A percentile compares a stretch with the other conserved stretches of the same genome.
phyloP scores from a whole-genome alignment of 768 basidiomycete genomes.

The Tubosaeta sp. region DNA sequence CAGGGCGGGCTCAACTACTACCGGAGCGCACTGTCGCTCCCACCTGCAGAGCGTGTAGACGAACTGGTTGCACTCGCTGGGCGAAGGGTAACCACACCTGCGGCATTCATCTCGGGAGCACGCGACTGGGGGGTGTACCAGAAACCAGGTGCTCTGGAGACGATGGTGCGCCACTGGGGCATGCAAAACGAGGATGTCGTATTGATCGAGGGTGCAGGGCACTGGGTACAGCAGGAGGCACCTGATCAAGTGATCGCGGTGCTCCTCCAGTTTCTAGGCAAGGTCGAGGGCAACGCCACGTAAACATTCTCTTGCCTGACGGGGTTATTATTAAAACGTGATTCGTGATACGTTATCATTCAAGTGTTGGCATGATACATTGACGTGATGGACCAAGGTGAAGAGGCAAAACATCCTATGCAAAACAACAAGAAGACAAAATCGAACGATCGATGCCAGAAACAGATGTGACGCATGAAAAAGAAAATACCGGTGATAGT shows the following conservation, averaged over 20 bases:
- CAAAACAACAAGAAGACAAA: constrained; percentile 21
- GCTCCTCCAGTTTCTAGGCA: constrained; percentile 39
- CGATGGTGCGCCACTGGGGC: constrained; percentile 33
- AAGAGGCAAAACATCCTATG: constrained; percentile 13
- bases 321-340: not conserved
- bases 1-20: constrained; percentile 63
- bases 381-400: constrained; percentile 16
- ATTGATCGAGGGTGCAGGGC: constrained; percentile 54
- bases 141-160: constrained; percentile 42
- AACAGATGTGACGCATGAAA: not conserved
- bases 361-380: constrained; percentile 20
- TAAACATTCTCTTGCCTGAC: not conserved
- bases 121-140: constrained; percentile 64
- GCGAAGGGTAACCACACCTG: constrained; percentile 46
- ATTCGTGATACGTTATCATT: constrained; percentile 17
- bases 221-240: constrained; percentile 62
- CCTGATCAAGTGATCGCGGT: constrained; percentile 39
- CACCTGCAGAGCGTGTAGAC: constrained; percentile 31
- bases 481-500: not conserved
- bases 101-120: constrained; percentile 53
- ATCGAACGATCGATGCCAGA: constrained; percentile 5
- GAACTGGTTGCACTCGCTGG: constrained; percentile 45
- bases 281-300: constrained; percentile 5
- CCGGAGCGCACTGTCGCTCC: constrained; percentile 32
- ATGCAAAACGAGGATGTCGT: constrained; percentile 46